Base-by-base conservation (phyloP, 257 asterid genomes). In the Scutellaria minor region DNA sequence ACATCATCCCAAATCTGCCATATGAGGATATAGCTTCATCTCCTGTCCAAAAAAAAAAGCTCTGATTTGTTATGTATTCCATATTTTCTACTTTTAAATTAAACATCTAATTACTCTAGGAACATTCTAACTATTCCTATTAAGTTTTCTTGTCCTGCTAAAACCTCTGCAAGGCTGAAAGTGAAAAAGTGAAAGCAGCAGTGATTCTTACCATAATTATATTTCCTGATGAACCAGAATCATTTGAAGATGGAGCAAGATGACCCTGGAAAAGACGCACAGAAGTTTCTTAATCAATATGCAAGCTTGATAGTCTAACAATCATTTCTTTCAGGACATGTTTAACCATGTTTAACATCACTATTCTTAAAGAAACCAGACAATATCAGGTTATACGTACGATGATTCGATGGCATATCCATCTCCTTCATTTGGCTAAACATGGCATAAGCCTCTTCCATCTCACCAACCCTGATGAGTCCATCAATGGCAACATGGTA, bases 1-100 rank as follows among this genome's bases (percentile, higher is more conserved):
- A 88, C 90, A 94, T 94, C 98, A 94, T 89, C 76, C 98, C 97
- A 66, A 94, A 94, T 82, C 98, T 84, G 78, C 98, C 98, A 94
- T 89, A 55, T 97, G 96, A 72, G 98, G 98, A 88, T 91, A 94
- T 62, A 94, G 82, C 80, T 94, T 97, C 98, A 89, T 94, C 63
- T 97, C 97, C 98, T 91, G 88, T 31, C 37, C 37, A 31, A 31
- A 31, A 73, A 54, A 31, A 46, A 78, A 18, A 18, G 18, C 18
- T 48, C 65, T 24, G 51, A 65, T 41, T 66, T 53, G 59, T 54
- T 41, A 52, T 14, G 65, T 11, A n/a, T 45, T 79, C 64, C 39
- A 31, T 39, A 27, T 22, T 70, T 46, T 57, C 52, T 40, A 80
- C 67, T 51, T 70, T 53, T 18, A 70, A 18, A 35, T 20, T 64